These are phyloP conservation scores for Drechslerella stenobrocha DNA, from an alignment of 2,329 filamentous ascomycete species.

Conservation along the genomic window DNA sequence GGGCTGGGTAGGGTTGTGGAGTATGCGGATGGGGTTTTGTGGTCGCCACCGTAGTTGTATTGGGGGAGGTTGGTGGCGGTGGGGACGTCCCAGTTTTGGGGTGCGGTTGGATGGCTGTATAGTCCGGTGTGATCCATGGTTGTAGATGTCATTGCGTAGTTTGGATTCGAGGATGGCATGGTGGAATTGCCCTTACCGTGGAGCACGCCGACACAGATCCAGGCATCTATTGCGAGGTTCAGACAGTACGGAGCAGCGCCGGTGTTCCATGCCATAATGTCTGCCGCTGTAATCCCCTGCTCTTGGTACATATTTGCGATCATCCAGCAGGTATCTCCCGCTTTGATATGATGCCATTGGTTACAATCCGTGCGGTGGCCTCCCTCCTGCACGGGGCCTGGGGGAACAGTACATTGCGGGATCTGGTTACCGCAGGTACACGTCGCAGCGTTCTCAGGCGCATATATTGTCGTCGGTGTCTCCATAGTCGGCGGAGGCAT, in stretches of 20 bases:
- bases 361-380: constrained; percentile 16
- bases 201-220: constrained; percentile 28
- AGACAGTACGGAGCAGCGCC: not conserved
- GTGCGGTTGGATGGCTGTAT: too few relatives aligned
- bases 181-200: too few relatives aligned
- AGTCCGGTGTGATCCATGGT: too few relatives aligned
- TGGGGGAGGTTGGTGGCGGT: not conserved
- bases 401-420: constrained; percentile 30
- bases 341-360: constrained; percentile 35
- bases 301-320: constrained; percentile 4
- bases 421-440: constrained; percentile 34
- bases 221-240: not conserved
- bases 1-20: not conserved
- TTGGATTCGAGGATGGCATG: too few relatives aligned
- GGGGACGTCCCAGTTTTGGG: too few relatives aligned
- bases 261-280: constrained; percentile 20
- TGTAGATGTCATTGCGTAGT: too few relatives aligned
- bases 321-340: constrained; percentile 16
- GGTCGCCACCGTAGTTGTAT: not conserved
- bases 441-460: not conserved
- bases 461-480: constrained; percentile 2
- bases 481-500: constrained; percentile 1
- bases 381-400: constrained; percentile 17
- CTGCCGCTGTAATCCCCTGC: not conserved
- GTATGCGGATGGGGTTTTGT: too few relatives aligned